phyloP scores from a whole-genome alignment of 495 filamentous ascomycete genomes.

The Annulohypoxylon bovei region DNA sequence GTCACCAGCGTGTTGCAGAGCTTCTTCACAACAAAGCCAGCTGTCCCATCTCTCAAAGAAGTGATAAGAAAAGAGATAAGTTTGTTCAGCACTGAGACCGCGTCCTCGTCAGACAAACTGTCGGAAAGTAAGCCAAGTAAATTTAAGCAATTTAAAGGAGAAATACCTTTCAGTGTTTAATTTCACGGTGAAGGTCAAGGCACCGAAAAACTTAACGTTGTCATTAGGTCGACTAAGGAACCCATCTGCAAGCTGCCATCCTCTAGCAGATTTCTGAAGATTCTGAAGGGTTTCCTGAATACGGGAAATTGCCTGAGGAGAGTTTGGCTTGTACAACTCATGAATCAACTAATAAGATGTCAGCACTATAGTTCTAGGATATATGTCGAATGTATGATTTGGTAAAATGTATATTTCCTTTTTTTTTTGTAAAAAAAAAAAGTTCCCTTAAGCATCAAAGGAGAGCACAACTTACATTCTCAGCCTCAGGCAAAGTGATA shows the following conservation, averaged over 20 bases:
- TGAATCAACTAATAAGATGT: conserved; percentile 61
- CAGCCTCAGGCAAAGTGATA: conserved; percentile 44
- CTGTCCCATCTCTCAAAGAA: conserved; percentile 66
- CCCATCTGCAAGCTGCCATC: conserved; percentile 84
- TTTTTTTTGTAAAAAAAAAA: too few species aligned
- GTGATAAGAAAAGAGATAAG: conserved; percentile 74
- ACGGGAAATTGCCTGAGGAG: conserved; percentile 65
- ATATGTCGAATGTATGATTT: not conserved
- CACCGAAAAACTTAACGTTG: conserved; percentile 90
- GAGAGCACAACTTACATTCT: conserved; percentile 35
- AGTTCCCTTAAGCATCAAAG: not conserved
- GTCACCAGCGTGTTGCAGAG: conserved; percentile 83
- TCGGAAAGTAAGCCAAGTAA: conserved; percentile 53
- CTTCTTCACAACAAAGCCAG: conserved; percentile 78
- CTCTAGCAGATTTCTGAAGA: conserved; percentile 78
- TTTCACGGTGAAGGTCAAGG: conserved; percentile 91
- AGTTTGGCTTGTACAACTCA: conserved; percentile 77
- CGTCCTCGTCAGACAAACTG: conserved; percentile 68
- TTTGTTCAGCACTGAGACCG: conserved; percentile 70
- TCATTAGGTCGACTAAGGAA: conserved; percentile 71
- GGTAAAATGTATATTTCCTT: not conserved
- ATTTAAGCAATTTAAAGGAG: not conserved
- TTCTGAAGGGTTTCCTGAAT: conserved; percentile 81
- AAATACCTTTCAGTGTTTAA: conserved; percentile 82
- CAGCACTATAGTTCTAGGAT: not conserved